A percentile compares a stretch with the other conserved stretches of the same genome.
phyloP scores from a whole-genome alignment of 2,329 filamentous ascomycete genomes.

The Xylaria digitata region DNA sequence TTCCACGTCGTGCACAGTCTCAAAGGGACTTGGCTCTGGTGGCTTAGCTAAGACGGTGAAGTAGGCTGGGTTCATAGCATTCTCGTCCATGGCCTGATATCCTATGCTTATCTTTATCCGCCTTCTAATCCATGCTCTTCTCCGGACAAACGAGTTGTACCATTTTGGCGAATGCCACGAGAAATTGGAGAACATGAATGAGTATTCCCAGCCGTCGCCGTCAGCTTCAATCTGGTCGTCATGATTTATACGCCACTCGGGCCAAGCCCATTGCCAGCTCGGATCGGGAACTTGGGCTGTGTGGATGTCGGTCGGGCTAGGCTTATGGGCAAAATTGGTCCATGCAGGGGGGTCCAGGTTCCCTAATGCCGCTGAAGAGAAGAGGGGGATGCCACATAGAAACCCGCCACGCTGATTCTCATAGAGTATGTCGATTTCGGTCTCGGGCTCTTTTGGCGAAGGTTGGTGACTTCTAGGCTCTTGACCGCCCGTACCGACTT shows the following conservation, averaged over 20 bases:
- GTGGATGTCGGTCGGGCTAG: conserved; percentile 74
- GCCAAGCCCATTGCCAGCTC: conserved; percentile 89
- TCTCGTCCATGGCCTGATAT: conserved; percentile 63
- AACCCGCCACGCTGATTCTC: conserved; percentile 95
- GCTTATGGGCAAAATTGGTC: conserved; percentile 76
- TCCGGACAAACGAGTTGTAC: conserved; percentile 95
- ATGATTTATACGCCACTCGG: conserved; percentile 73
- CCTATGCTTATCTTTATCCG: conserved; percentile 71
- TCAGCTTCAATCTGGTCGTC: conserved; percentile 78
- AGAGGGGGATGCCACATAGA: conserved; percentile 88
- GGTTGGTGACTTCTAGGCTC: conserved; percentile 17
- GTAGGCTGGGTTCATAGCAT: conserved; percentile 80
- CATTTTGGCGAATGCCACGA: conserved; percentile 91
- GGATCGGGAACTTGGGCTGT: conserved; percentile 95
- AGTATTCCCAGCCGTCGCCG: conserved; percentile 96
- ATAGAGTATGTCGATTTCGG: conserved; percentile 86
- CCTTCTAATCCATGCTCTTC: conserved; percentile 87
- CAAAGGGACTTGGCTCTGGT: conserved; percentile 55
- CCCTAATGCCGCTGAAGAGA: conserved; percentile 85
- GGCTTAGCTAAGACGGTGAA: conserved; percentile 75
- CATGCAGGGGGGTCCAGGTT: conserved; percentile 87
- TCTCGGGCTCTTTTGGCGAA: conserved; percentile 53
- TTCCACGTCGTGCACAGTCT: conserved; percentile 52
- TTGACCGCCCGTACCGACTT: conserved; percentile 4
- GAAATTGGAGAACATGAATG: conserved; percentile 82